Evolutionary conservation across 768 basidiomycete genomes (phyloP), one percentile per base, ranked within the genome.

Genomic region (Clitopilus hobsonii): DNA sequence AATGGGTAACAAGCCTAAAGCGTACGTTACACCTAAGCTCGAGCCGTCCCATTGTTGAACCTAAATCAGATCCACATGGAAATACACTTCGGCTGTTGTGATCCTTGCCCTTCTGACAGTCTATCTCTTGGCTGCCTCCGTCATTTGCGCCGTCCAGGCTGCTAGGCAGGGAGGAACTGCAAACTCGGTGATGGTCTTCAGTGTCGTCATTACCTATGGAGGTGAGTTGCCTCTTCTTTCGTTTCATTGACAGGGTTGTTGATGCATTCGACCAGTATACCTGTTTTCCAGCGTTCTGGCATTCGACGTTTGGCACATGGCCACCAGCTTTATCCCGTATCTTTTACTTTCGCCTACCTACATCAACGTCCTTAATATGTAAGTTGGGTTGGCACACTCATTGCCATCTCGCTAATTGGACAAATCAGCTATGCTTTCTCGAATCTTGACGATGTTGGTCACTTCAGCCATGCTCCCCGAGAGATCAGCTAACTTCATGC

Each of bases 281-380:
- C 74, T 88, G 5, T 73, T 88, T 29, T 81, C 89, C 41, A 88
- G 88, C 57, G 60, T 97, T 32, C 72, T 98, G 36, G 91, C 93
- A 0, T 82, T 95, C 55, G 97, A 99, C 69, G 95, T 97, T 3
- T 95, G 93, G 92, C 96, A 98, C 71, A 85, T 98, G 75, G 49
- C 97, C 59, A 98, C 95, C 7, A 94, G 91, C 62, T 94, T 94
- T 64, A 61, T 86, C 13, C 93, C 91, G 50, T 99, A 97, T 65
- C 70, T 98, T 64, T 73, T 98, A 18, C 80, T 97, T 53, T 90
- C 87, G 2, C 92, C 94, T 24, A 85, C 83, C 25, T 90, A 89
- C 60, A 80, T 91, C 65, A 89, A 88, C 65, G 76, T 90, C 56
- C 69, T 91, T 53, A 86, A 84, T 67, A 85, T 94, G 87, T 91